Base-by-base conservation (phyloP, 805 yeast genomes). In the Teunomyces lycoperdinae region DNA sequence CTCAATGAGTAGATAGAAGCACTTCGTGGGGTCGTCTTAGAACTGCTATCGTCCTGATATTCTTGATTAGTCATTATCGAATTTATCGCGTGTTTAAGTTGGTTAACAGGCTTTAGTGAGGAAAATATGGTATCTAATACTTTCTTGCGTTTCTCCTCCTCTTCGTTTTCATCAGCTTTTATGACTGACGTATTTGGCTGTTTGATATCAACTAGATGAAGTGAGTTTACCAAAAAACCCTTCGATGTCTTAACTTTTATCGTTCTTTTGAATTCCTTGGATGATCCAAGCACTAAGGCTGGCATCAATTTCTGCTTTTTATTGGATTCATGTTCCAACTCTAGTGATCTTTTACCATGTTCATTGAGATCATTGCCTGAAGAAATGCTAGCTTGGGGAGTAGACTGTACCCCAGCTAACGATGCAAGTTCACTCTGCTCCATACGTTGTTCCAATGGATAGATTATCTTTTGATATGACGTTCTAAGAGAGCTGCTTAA, bases 401-500 rank as follows among this genome's bases (percentile, higher is more conserved):
- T 27, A 2, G 28, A 9, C 13, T 3, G n/a, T 28, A 44, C 17
- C 9, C 28, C 40, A 28, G 30, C 16, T 44, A 34, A 11, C 9
- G 42, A 45, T 11, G 38, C 49, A 8, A 28, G 20, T 44, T 11
- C 43, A 40, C 9, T 48, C 40, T 41, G 38, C 9, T 58, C 58
- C 29, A 64, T 46, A 16, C 49, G 44, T 14, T 53, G 24, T 48
- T 70, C 74, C 39, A 64, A 61, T 0, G 72, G 72, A 47, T 63
- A 64, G 16, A 69, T 52, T 27, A 68, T 60, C 43, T 77, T 74
- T 49, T 74, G 73, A 57, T 84, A 84, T 0, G 86, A 79, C 1
- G 80, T 64, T 57, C 84, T 80, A 50, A 87, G 67, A 1, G 89
- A 78, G 11, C 89, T 78, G 10, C 89, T 82, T 40, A 86, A 63